Conservation (phyloP, 208 protist species). For the Crithidia thermophila region DNA sequence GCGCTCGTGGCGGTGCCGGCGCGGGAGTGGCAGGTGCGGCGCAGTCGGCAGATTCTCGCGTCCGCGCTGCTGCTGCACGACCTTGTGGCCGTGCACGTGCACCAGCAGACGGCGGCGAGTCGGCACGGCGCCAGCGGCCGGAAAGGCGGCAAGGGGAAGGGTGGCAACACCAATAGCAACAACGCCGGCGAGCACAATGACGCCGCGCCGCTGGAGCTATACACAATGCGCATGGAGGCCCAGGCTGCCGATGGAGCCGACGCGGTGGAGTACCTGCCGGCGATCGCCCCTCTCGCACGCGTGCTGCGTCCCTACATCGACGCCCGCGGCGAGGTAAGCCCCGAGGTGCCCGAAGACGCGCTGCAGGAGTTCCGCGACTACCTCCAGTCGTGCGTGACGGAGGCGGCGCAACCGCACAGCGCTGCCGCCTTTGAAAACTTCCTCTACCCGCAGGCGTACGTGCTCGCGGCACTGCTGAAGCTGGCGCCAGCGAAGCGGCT, state of each 20-base stretch:
- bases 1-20: slow-evolving; percentile 55
- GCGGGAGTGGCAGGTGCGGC: slow-evolving; percentile 34
- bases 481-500: slow-evolving; percentile 37
- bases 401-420: slow-evolving; percentile 19
- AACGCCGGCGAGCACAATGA: background rate
- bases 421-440: slow-evolving; percentile 47
- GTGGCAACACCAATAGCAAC: background rate
- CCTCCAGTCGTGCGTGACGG: slow-evolving; percentile 32
- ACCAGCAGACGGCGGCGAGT: slow-evolving; percentile 29
- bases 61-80: slow-evolving; percentile 77
- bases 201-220: slow-evolving; percentile 23
- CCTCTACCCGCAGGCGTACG: slow-evolving; percentile 66
- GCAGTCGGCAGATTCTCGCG: slow-evolving; percentile 50
- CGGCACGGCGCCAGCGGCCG: slow-evolving; percentile 31
- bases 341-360: slow-evolving; percentile 15
- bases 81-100: slow-evolving; percentile 48
- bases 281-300: slow-evolving; percentile 36
- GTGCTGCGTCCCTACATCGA: slow-evolving; percentile 42
- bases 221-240: slow-evolving; percentile 17
- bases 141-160: slow-evolving; percentile 45
- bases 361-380: slow-evolving; percentile 24
- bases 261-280: slow-evolving; percentile 42
- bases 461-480: slow-evolving; percentile 65
- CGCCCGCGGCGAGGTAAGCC: slow-evolving; percentile 26
- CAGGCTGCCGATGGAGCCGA: background rate